Percentiles rank a stretch among this genome's conserved stretches.
phyloP scores from a whole-genome alignment of 1,139 yeast species.

The Candida labiduridarum region DNA sequence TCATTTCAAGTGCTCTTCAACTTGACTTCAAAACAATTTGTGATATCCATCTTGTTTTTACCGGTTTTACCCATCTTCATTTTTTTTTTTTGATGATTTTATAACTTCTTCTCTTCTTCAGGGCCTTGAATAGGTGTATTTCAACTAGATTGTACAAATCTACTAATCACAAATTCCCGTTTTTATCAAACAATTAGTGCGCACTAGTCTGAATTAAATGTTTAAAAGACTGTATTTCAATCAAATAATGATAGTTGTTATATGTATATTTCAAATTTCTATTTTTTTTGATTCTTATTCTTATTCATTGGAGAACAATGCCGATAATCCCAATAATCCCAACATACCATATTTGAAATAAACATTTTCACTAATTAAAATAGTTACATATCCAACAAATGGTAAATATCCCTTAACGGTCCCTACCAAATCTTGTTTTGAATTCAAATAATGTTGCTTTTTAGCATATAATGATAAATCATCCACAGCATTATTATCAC shows the following conservation, averaged over 20 bases:
- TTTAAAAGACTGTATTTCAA: too few relatives aligned
- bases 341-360: conserved; percentile 73
- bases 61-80: too few relatives aligned
- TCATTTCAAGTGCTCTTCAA: too few relatives aligned
- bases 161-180: too few relatives aligned
- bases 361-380: conserved; percentile 85
- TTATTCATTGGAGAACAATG: conserved; percentile 51
- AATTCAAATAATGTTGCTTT: conserved; percentile 74
- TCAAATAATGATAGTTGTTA: background rate
- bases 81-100: too few relatives aligned
- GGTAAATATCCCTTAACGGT: conserved; percentile 92
- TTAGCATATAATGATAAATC: conserved; percentile 84
- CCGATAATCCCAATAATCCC: conserved; percentile 65
- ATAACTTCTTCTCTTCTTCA: too few relatives aligned
- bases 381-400: conserved; percentile 88
- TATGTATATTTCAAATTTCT: background rate
- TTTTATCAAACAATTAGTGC: too few relatives aligned
- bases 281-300: background rate
- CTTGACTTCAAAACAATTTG: too few relatives aligned
- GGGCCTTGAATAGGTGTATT: too few relatives aligned
- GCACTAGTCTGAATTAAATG: too few relatives aligned
- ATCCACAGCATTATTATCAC: conserved; percentile 93
- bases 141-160: too few relatives aligned
- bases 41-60: too few relatives aligned
- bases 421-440: conserved; percentile 80